Percentiles rank a stretch among this genome's conserved stretches.
These are phyloP conservation scores for Handroanthus guayacan DNA, from an alignment of 257 asterid species.

Conservation along the genomic window DNA sequence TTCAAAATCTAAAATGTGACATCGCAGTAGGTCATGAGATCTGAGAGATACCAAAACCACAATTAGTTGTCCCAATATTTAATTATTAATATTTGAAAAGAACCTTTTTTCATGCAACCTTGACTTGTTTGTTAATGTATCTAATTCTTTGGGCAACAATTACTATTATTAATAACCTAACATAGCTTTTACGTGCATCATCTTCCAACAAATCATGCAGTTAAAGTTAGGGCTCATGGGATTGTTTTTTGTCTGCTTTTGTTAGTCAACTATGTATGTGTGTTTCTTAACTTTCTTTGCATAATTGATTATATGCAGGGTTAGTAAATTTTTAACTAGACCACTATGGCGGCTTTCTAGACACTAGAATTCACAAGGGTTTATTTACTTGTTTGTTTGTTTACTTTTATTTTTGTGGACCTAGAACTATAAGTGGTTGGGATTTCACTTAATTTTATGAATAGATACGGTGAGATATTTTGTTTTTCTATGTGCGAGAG, in stretches of 20 bases:
- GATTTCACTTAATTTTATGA: too few species aligned
- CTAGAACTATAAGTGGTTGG: background rate
- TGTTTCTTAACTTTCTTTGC: background rate
- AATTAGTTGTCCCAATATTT: slow-evolving; percentile 40
- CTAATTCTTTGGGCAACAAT: slow-evolving; percentile 15
- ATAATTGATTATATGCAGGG: slow-evolving; percentile 16
- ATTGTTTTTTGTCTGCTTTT: slow-evolving; percentile 38
- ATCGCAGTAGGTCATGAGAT: slow-evolving; percentile 45
- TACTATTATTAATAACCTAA: slow-evolving; percentile 52
- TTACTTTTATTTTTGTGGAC: background rate
- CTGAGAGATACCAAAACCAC: slow-evolving; percentile 55
- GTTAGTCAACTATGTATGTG: slow-evolving; percentile 51
- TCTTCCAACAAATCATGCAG: slow-evolving; percentile 35
- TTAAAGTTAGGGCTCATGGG: slow-evolving; percentile 36
- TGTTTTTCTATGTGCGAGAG: too few species aligned
- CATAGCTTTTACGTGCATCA: slow-evolving; percentile 46
- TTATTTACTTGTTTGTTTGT: background rate
- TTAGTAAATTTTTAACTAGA: slow-evolving; percentile 33
- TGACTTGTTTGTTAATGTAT: slow-evolving; percentile 29
- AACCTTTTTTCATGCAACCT: background rate
- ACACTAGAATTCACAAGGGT: background rate
- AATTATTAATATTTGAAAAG: background rate
- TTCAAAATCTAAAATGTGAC: slow-evolving; percentile 1
- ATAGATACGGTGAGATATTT: too few species aligned
- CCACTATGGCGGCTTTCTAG: slow-evolving; percentile 19